phyloP scores from a whole-genome alignment of 2,329 filamentous ascomycete genomes.

The Xylariaceae sp. region DNA sequence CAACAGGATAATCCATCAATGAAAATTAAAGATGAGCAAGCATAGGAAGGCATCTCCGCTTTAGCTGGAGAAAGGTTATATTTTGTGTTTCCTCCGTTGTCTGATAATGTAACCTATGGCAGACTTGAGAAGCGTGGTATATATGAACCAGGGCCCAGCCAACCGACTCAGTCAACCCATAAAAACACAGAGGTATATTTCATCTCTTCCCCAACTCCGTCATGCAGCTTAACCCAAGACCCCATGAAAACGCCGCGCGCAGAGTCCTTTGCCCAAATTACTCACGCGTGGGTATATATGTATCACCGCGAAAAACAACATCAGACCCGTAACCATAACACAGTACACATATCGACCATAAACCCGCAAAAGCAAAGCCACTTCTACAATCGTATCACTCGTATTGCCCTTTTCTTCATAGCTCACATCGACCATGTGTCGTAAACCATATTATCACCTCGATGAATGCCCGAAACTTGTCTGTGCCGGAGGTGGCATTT shows the following conservation, averaged over 20 bases:
- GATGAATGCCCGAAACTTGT: slow-evolving; percentile 40
- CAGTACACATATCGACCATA: not conserved
- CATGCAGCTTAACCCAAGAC: not conserved
- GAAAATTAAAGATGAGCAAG: too few species aligned
- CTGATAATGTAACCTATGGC: not conserved
- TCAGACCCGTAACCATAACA: not conserved
- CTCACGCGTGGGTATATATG: slow-evolving; percentile 18
- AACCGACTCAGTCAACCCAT: not conserved
- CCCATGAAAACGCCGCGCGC: not conserved
- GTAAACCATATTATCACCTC: slow-evolving; percentile 23
- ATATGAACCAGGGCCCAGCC: not conserved
- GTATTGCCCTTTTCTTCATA: not conserved
- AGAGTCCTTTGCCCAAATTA: slow-evolving; percentile 6
- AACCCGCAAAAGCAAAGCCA: slow-evolving; percentile 2
- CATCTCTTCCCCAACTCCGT: not conserved
- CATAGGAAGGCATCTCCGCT: not conserved
- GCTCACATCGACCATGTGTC: not conserved
- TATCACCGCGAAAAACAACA: slow-evolving; percentile 13
- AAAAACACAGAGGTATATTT: not conserved
- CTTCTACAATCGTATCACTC: not conserved
- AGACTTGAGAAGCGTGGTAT: not conserved
- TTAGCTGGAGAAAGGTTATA: not conserved
- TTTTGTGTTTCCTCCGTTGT: not conserved
- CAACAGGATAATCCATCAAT: too few species aligned
- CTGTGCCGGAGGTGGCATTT: slow-evolving; percentile 47